Evolutionary conservation across 345 rosid species (phyloP).

Genomic region (Diplotaxis tenuifolia): DNA sequence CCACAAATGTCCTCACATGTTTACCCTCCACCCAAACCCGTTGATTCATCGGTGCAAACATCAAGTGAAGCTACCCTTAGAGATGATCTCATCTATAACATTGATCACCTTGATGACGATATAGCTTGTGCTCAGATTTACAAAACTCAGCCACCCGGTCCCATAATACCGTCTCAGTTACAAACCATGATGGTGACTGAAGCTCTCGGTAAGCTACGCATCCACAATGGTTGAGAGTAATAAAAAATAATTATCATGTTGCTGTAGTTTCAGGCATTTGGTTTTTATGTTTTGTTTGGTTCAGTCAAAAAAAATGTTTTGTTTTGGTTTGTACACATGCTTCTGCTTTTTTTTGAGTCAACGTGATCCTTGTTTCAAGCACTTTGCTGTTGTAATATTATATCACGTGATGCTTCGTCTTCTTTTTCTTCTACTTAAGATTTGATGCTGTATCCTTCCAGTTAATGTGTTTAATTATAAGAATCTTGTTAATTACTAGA

Average conservation of each 20-base stretch:
- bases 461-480: no score
- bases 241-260: neutral
- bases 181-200: neutral
- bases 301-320: no score
- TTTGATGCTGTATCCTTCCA: no score
- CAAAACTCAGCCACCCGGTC: neutral
- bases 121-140: neutral
- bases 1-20: neutral
- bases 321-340: neutral
- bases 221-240: neutral
- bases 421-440: neutral
- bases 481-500: no score
- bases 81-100: neutral
- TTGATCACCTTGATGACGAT: neutral
- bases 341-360: neutral
- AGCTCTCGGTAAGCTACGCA: neutral
- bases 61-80: neutral
- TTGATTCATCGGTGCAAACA: neutral
- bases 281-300: no score
- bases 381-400: neutral
- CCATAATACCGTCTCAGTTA: neutral
- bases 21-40: neutral
- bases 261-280: neutral
- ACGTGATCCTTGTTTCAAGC: neutral
- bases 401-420: neutral